Percentiles rank a stretch among this genome's conserved stretches.
phyloP scores from a whole-genome alignment of 495 filamentous ascomycete species.

The Aspergillus kassunensis region DNA sequence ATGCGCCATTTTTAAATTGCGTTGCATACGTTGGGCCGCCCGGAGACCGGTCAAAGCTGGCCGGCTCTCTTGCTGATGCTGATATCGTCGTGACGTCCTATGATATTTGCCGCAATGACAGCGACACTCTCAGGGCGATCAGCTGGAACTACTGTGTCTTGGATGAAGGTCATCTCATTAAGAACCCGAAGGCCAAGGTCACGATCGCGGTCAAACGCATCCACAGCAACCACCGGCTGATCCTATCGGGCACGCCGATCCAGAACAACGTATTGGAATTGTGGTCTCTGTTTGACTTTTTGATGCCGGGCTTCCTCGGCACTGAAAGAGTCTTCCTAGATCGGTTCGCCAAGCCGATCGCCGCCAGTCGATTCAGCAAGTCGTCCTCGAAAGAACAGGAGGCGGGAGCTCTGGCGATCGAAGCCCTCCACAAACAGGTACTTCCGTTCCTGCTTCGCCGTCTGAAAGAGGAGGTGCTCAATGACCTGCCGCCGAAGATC shows the following conservation, averaged over 20 bases:
- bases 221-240: conserved; percentile 86
- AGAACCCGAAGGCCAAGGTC: conserved; percentile 94
- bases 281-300: conserved; percentile 98
- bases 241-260: conserved; percentile 94
- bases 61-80: conserved; percentile 61
- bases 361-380: conserved; percentile 89
- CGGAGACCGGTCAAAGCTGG: conserved; percentile 65
- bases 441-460: conserved; percentile 94
- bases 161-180: conserved; percentile 97
- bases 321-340: conserved; percentile 98
- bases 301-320: conserved; percentile 98
- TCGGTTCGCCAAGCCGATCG: conserved; percentile 95
- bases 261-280: conserved; percentile 97
- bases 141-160: conserved; percentile 97
- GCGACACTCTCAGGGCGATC: conserved; percentile 73
- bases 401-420: conserved; percentile 90
- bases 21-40: conserved; percentile 89
- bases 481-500: conserved; percentile 96
- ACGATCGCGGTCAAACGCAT: conserved; percentile 86
- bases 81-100: conserved; percentile 97
- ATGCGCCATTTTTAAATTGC: conserved; percentile 86
- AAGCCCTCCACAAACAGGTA: conserved; percentile 96
- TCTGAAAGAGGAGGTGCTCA: conserved; percentile 94
- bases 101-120: conserved; percentile 93
- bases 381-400: conserved; percentile 98